Conservation (phyloP, 2,329 filamentous ascomycete genomes). For the Venturia effusa region DNA sequence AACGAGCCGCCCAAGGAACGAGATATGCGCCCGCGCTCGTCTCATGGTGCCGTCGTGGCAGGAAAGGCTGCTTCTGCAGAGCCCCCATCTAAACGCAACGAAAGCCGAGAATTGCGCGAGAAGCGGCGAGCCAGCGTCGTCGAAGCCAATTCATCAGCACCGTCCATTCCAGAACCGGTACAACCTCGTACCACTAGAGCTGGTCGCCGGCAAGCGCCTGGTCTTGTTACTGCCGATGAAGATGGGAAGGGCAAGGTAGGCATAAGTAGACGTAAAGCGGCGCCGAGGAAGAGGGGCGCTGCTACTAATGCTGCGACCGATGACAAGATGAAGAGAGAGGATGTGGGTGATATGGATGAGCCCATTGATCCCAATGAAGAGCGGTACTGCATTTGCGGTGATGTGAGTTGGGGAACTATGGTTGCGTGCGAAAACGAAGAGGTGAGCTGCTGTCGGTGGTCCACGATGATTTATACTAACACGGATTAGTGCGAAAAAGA, state of each 20-base stretch:
- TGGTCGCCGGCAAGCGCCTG: conserved; percentile 59
- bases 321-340: conserved; percentile 18
- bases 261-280: conserved; percentile 60
- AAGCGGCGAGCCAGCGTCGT: conserved; percentile 36
- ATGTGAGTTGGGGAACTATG: conserved; percentile 75
- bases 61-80: conserved; percentile 38
- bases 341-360: conserved; percentile 15
- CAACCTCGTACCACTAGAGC: conserved; percentile 38
- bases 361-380: conserved; percentile 63
- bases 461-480: conserved; percentile 10
- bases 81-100: conserved; percentile 28
- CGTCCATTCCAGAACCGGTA: conserved; percentile 21
- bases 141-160: conserved; percentile 12
- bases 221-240: conserved; percentile 55
- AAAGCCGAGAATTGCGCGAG: conserved; percentile 23
- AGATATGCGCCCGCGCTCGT: conserved; percentile 19
- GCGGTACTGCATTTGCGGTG: conserved; percentile 66
- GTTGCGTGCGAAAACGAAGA: conserved; percentile 71
- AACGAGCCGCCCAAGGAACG: not conserved
- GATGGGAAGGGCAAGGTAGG: conserved; percentile 53
- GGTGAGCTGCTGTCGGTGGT: conserved; percentile 38
- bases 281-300: conserved; percentile 47
- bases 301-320: conserved; percentile 14
- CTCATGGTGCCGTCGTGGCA: conserved; percentile 16
- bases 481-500: conserved; percentile 59